phyloP scores from a whole-genome alignment of 164 flowering plant genomes.

The Stephania yunnanensis region DNA sequence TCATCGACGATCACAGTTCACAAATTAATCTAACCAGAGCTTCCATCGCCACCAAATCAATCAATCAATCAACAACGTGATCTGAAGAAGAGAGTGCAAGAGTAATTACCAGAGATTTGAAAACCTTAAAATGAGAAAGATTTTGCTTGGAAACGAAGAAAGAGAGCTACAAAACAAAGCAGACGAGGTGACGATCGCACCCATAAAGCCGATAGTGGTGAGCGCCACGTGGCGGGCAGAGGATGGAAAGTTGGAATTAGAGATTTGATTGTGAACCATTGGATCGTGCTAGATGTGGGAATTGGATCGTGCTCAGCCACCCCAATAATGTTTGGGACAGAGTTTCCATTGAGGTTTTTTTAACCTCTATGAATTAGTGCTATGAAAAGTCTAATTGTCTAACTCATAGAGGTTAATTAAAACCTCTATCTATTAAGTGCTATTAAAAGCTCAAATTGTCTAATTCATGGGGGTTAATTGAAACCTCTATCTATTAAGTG shows the following conservation, averaged over 20 bases:
- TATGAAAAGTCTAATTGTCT: too few relatives aligned
- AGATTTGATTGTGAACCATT: background rate
- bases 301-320: too few relatives aligned
- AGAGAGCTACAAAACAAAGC: background rate
- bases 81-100: background rate
- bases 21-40: too few relatives aligned
- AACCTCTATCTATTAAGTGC: too few relatives aligned
- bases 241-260: background rate
- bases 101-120: background rate
- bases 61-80: background rate
- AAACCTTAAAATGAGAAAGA: background rate
- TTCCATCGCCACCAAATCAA: background rate
- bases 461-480: too few relatives aligned
- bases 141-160: background rate
- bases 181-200: background rate
- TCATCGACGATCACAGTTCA: background rate
- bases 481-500: too few relatives aligned
- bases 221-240: background rate
- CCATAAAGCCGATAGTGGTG: background rate
- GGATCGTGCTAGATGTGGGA: background rate
- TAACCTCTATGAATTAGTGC: too few relatives aligned
- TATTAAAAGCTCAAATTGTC: too few relatives aligned
- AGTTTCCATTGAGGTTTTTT: too few relatives aligned
- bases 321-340: too few relatives aligned
- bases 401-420: too few relatives aligned